These are phyloP conservation scores for Tilletia walkeri DNA, from an alignment of 1,284 basidiomycete genomes.

Conservation along the genomic window DNA sequence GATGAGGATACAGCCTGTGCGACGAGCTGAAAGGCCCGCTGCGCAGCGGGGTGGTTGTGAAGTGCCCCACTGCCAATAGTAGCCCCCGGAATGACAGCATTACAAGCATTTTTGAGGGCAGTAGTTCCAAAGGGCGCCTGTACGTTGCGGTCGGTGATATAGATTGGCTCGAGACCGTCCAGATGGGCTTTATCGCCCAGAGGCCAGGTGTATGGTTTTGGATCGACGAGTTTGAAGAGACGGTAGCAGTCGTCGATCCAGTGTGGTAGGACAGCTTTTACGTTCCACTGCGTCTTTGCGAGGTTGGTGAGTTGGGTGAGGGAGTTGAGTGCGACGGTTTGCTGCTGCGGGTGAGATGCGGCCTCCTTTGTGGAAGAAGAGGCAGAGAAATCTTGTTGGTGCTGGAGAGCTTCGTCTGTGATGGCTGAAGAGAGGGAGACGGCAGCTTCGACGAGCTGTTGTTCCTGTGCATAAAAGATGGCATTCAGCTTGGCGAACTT, in stretches of 20 bases:
- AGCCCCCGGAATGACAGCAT: constrained; percentile 21
- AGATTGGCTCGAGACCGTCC: constrained; percentile 26
- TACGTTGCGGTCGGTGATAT: constrained; percentile 30
- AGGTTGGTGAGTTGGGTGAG: constrained; percentile 40
- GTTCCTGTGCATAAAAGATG: constrained; percentile 31
- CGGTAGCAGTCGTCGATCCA: constrained; percentile 79
- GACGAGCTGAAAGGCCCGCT: constrained; percentile 6
- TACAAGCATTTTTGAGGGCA: neutral
- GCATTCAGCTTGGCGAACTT: constrained; percentile 28
- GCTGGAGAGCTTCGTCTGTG: neutral
- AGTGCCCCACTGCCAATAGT: neutral
- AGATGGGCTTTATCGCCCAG: constrained; percentile 28
- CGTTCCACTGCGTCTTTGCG: constrained; percentile 62
- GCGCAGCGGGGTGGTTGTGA: constrained; percentile 18
- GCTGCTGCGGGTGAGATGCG: constrained; percentile 38
- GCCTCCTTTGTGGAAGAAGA: neutral
- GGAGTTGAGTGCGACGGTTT: constrained; percentile 64
- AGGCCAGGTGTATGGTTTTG: constrained; percentile 55
- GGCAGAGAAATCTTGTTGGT: neutral
- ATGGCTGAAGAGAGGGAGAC: constrained; percentile 5
- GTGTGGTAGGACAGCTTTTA: constrained; percentile 70
- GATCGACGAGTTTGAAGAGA: constrained; percentile 63
- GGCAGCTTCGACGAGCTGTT: constrained; percentile 35
- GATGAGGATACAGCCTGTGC: constrained; percentile 20
- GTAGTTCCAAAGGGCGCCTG: constrained; percentile 14